Percentiles rank a stretch among this genome's conserved stretches.
These are phyloP conservation scores for Paraphoma chrysanthemicola DNA, from an alignment of 2,329 filamentous ascomycete species.

Conservation along the genomic window DNA sequence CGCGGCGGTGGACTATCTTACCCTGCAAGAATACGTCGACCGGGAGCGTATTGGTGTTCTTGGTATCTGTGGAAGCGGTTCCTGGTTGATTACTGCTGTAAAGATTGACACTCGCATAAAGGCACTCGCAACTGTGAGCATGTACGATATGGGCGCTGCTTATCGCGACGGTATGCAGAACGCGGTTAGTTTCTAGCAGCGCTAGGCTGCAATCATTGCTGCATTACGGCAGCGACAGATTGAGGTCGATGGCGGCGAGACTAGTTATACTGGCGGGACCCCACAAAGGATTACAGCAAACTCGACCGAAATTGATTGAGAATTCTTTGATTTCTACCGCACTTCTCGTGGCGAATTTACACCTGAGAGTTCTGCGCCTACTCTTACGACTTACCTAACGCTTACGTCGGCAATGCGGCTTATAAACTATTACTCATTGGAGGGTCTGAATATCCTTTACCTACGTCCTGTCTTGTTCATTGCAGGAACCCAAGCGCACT, in stretches of 20 bases:
- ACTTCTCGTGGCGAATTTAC: slow-evolving; percentile 37
- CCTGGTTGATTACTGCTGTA: slow-evolving; percentile 44
- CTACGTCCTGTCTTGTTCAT: no score
- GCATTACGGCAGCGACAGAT: slow-evolving; percentile 14
- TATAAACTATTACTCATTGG: no score
- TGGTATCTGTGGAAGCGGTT: slow-evolving; percentile 42
- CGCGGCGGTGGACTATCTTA: slow-evolving; percentile 43
- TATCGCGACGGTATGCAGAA: slow-evolving; percentile 14
- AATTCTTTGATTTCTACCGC: slow-evolving; percentile 45
- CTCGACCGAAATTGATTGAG: slow-evolving; percentile 24
- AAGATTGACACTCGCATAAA: slow-evolving; percentile 40
- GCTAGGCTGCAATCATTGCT: slow-evolving; percentile 10
- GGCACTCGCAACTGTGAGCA: slow-evolving; percentile 30
- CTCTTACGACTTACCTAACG: slow-evolving; percentile 41
- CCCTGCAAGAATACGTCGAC: slow-evolving; percentile 26
- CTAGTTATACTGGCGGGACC: slow-evolving; percentile 8
- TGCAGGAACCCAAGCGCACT: no score
- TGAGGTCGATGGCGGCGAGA: slow-evolving; percentile 13
- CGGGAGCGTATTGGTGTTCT: slow-evolving; percentile 39
- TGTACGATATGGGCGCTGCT: slow-evolving; percentile 26
- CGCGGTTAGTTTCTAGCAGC: slow-evolving; percentile 11
- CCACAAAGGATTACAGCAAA: slow-evolving; percentile 22
- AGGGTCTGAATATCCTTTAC: no score
- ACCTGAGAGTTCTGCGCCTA: slow-evolving; percentile 14
- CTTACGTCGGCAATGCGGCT: no score